Conservation (phyloP, 352 stramenopile genomes). For the Globisporangium lucens region DNA sequence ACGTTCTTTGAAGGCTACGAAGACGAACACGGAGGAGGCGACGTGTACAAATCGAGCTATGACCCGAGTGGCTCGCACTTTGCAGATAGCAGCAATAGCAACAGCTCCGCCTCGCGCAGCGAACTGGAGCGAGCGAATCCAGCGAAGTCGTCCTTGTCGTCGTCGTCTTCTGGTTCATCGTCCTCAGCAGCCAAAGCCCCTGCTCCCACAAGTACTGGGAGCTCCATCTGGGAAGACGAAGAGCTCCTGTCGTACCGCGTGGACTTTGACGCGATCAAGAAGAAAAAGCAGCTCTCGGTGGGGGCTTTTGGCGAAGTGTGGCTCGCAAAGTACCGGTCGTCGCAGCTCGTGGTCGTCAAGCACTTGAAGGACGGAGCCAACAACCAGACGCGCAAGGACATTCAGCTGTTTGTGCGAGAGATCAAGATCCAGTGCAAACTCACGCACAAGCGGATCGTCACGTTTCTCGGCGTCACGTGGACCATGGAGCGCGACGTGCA, state of each 20-base stretch:
- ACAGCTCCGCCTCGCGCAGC: background rate
- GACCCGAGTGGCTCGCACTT: background rate
- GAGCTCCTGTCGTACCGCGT: constrained; percentile 14
- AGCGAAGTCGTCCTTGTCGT: background rate
- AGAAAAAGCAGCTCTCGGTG: constrained; percentile 10
- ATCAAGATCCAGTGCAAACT: constrained; percentile 13
- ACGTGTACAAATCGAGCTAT: background rate
- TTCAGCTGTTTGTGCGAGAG: constrained; percentile 13
- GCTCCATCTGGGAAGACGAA: constrained; percentile 13
- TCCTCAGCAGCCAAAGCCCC: background rate
- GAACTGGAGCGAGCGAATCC: background rate
- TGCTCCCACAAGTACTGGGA: background rate
- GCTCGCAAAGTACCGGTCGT: constrained; percentile 18
- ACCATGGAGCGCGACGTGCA: constrained; percentile 17
- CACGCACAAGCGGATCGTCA: constrained; percentile 18
- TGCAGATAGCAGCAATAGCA: background rate
- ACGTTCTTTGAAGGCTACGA: constrained; percentile 3
- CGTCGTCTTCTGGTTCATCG: background rate
- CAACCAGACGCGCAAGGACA: constrained; percentile 1
- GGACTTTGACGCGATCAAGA: constrained; percentile 12
- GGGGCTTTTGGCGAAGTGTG: constrained; percentile 28
- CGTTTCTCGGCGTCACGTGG: constrained; percentile 23
- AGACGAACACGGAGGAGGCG: background rate
- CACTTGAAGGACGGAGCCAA: constrained; percentile 6
- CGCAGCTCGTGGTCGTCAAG: constrained; percentile 12